Evolutionary conservation across 352 stramenopile species (phyloP).

Genomic region (Globisporangium polare): DNA sequence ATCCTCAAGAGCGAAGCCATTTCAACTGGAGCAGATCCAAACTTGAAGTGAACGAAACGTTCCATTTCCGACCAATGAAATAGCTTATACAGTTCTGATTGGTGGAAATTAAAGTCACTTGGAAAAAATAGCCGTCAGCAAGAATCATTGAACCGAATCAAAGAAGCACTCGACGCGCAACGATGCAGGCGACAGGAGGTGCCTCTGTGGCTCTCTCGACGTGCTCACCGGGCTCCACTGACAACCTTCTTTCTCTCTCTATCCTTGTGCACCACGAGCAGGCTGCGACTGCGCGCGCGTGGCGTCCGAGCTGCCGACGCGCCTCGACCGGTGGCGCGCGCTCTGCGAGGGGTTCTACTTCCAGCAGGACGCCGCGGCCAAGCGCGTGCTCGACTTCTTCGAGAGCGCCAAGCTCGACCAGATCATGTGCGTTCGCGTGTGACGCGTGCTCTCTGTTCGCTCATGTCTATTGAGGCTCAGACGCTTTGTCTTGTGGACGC

Average conservation of each 20-base stretch:
- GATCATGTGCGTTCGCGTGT: slow-evolving; percentile 33
- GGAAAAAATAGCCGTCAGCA: not conserved
- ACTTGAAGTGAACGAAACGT: not conserved
- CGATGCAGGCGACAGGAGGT: not conserved
- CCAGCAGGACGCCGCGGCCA: slow-evolving; percentile 41
- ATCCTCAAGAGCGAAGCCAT: not conserved
- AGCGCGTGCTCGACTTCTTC: slow-evolving; percentile 68
- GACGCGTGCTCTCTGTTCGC: not conserved
- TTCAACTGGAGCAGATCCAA: not conserved
- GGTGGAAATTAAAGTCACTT: not conserved
- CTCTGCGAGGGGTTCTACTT: slow-evolving; percentile 68
- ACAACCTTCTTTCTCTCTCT: not conserved
- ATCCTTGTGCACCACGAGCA: not conserved
- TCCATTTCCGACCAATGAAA: not conserved
- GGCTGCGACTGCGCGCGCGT: slow-evolving; percentile 37
- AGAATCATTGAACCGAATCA: not conserved
- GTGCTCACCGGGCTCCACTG: too few relatives aligned
- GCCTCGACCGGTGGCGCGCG: slow-evolving; percentile 46
- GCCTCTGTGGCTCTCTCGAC: not conserved
- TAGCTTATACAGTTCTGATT: not conserved
- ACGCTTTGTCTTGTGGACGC: not conserved
- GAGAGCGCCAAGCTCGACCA: slow-evolving; percentile 60
- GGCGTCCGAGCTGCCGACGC: slow-evolving; percentile 18
- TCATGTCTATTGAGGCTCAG: not conserved
- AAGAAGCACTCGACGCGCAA: not conserved